Conservation (phyloP, 768 basidiomycete genomes). For the Asterophora lycoperdoides region DNA sequence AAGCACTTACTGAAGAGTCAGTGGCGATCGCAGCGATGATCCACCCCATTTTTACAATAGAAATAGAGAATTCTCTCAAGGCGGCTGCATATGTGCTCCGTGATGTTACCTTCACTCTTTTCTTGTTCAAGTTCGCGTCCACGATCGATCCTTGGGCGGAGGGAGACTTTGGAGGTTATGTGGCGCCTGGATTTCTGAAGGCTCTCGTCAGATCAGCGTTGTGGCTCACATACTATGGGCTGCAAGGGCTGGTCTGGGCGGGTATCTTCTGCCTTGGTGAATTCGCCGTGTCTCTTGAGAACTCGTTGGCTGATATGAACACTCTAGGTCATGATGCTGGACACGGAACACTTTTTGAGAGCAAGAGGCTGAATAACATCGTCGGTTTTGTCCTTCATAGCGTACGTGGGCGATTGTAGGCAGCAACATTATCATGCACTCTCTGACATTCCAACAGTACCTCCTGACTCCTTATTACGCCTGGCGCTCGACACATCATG, state of each 20-base stretch:
- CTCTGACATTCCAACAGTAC: slow-evolving; percentile 29
- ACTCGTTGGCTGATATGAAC: neutral
- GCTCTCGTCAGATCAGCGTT: slow-evolving; percentile 27
- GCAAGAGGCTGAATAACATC: slow-evolving; percentile 33
- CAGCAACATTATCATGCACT: neutral
- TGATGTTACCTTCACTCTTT: slow-evolving; percentile 38
- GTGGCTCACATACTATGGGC: slow-evolving; percentile 48
- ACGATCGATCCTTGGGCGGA: slow-evolving; percentile 38
- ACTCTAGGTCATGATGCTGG: slow-evolving; percentile 41
- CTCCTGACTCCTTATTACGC: slow-evolving; percentile 57
- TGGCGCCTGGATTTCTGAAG: slow-evolving; percentile 29
- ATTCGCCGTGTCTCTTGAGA: slow-evolving; percentile 1
- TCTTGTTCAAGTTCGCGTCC: slow-evolving; percentile 41
- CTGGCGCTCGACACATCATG: slow-evolving; percentile 66
- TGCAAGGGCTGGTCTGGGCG: slow-evolving; percentile 47
- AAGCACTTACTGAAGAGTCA: slow-evolving; percentile 45
- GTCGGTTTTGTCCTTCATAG: slow-evolving; percentile 49
- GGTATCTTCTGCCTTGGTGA: slow-evolving; percentile 52
- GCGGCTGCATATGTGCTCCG: slow-evolving; percentile 42
- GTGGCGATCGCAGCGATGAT: slow-evolving; percentile 2
- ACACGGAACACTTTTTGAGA: slow-evolving; percentile 37
- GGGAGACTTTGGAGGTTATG: slow-evolving; percentile 35
- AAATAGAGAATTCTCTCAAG: slow-evolving; percentile 32
- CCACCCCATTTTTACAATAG: neutral
- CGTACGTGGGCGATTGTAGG: slow-evolving; percentile 23